Evolutionary conservation across 306 rosid species (phyloP).

Genomic region (Luffa aegyptiaca): DNA sequence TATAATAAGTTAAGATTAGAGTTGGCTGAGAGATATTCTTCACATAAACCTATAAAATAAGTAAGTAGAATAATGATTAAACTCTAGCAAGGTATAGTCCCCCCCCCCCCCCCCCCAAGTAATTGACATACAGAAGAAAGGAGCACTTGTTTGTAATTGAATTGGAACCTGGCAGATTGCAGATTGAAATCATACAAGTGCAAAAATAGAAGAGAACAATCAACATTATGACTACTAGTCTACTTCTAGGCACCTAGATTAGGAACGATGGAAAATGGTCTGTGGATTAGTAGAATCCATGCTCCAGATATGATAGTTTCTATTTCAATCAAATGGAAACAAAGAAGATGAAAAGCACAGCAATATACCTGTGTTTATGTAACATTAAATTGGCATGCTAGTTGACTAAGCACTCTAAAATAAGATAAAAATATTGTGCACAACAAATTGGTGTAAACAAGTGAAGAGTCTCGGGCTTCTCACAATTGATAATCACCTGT

Average conservation of each 20-base stretch:
- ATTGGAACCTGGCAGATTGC: no score
- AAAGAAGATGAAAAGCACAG: background rate
- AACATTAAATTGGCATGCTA: background rate
- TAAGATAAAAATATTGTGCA: background rate
- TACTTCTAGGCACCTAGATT: background rate
- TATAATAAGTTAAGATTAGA: background rate
- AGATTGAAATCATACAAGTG: background rate
- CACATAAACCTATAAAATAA: background rate
- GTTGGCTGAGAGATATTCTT: background rate
- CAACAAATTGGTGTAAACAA: background rate
- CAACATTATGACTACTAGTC: background rate
- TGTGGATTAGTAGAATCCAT: background rate
- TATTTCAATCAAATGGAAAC: background rate
- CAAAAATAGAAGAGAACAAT: background rate
- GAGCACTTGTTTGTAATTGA: no score
- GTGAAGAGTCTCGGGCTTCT: background rate
- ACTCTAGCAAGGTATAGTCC: no score
- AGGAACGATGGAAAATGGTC: background rate
- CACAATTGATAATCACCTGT: constrained; percentile 51
- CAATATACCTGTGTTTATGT: background rate
- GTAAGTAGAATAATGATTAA: background rate
- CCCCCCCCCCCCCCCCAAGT: no score
- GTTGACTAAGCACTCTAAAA: background rate
- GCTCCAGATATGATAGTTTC: background rate
- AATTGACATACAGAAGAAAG: no score